Base-by-base conservation (phyloP, 2,329 filamentous ascomycete genomes). In the Rutstroemia sydowiana region DNA sequence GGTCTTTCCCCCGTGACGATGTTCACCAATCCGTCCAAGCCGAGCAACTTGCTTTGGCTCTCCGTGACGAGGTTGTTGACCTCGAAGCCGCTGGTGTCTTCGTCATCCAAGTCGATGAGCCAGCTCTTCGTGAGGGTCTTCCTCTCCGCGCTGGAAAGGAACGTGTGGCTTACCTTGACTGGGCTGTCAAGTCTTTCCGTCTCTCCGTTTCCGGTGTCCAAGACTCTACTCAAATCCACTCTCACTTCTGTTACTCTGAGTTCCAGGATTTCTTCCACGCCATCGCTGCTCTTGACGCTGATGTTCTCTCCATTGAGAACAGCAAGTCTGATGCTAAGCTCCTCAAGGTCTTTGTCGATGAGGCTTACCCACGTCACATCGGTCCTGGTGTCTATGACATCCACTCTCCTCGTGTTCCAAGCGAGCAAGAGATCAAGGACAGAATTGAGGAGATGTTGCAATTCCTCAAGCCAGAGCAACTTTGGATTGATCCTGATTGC, bases 241-340 rank as follows among this genome's bases (percentile, higher is more conserved):
- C 91, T 59, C 93, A 98, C 81, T 98, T 98, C 88, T 98, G 93
- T 75, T 98, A 98, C 85, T 97, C 93, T 48, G 93, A 98, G 82
- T 98, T 98, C 88, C 93, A 98, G 78, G 93, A 98, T 81, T 98
- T 98, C 83, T 98, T 98, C 90, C 89, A 97, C 76, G 93, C 93
- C 75, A 98, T 98, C 66, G 89, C 93, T 61, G 92, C 93, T 57
- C 86, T 98, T 60, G 93, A 98, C 71, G 92, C 93, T 59, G 93
- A 98, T 75, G 93, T 98, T 59, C 85, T 98, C 67, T 95, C 88
- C 69, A 98, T 98, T 66, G 93, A 98, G 86, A 98, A 98, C 88
- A 95, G 88, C 87, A 98, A 98, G 87, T 95, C 88, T 66, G 93
- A 98, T 68, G 93, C 93, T 70, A 98, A 98, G 87, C 85, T 98